phyloP scores from a whole-genome alignment of 2,329 filamentous ascomycete genomes.

The Didymella sp. region DNA sequence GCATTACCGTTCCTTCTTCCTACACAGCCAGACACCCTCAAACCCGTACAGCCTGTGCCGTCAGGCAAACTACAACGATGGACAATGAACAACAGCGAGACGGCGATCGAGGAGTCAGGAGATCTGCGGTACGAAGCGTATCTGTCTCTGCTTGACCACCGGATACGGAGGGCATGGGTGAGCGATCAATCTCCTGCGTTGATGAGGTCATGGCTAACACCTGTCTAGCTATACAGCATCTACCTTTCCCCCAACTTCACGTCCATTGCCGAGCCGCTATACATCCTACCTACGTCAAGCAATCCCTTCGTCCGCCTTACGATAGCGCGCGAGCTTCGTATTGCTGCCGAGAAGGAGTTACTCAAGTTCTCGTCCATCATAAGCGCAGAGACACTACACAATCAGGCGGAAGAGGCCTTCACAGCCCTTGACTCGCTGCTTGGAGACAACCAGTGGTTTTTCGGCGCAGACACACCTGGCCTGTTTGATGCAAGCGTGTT shows the following conservation, averaged over 20 bases:
- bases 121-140: slow-evolving; percentile 75
- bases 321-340: slow-evolving; percentile 70
- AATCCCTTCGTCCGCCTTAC: slow-evolving; percentile 68
- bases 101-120: slow-evolving; percentile 53
- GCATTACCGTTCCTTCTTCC: slow-evolving; percentile 87
- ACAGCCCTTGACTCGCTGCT: slow-evolving; percentile 66
- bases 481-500: slow-evolving; percentile 90
- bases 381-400: slow-evolving; percentile 64
- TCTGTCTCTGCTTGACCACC: slow-evolving; percentile 75
- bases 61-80: slow-evolving; percentile 74
- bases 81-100: slow-evolving; percentile 57
- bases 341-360: slow-evolving; percentile 77
- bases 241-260: slow-evolving; percentile 77
- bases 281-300: slow-evolving; percentile 68
- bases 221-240: slow-evolving; percentile 71
- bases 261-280: slow-evolving; percentile 72
- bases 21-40: slow-evolving; percentile 34
- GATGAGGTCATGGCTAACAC: slow-evolving; percentile 1
- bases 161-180: slow-evolving; percentile 87
- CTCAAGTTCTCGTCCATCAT: slow-evolving; percentile 67
- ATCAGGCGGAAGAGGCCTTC: slow-evolving; percentile 68
- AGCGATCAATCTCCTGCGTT: not conserved
- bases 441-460: slow-evolving; percentile 67
- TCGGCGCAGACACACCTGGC: slow-evolving; percentile 64
- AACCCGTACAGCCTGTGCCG: slow-evolving; percentile 57